Conservation (phyloP, 2,329 filamentous ascomycete species). For the Epichloe festucae region DNA sequence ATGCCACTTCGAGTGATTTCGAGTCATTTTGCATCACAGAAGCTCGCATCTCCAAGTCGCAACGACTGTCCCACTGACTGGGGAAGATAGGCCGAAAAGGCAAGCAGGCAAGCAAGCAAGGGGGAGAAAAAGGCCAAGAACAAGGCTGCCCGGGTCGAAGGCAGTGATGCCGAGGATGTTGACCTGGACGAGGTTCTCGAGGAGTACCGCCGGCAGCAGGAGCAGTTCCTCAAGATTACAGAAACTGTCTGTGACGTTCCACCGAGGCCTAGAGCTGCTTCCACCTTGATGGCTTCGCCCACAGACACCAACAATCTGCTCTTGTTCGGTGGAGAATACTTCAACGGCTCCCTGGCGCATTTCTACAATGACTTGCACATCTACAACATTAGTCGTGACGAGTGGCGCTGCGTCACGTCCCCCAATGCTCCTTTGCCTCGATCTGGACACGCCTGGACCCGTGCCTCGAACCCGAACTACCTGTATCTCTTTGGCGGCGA, state of each 20-base stretch:
- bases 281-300: slow-evolving; percentile 74
- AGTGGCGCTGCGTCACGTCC: slow-evolving; percentile 82
- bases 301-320: slow-evolving; percentile 78
- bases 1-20: neutral
- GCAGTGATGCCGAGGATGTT: slow-evolving; percentile 82
- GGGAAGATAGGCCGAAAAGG: slow-evolving; percentile 41
- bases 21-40: neutral
- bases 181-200: slow-evolving; percentile 89
- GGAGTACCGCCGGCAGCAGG: slow-evolving; percentile 85
- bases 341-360: slow-evolving; percentile 74
- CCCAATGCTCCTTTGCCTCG: slow-evolving; percentile 85
- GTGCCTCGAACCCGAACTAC: slow-evolving; percentile 69
- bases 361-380: slow-evolving; percentile 56
- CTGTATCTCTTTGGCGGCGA: slow-evolving; percentile 94
- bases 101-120: slow-evolving; percentile 72
- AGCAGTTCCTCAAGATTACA: slow-evolving; percentile 86
- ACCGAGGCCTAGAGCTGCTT: slow-evolving; percentile 65
- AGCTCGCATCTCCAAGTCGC: neutral
- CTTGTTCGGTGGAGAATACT: slow-evolving; percentile 90
- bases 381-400: slow-evolving; percentile 68
- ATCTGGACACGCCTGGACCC: slow-evolving; percentile 89
- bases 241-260: slow-evolving; percentile 59
- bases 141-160: slow-evolving; percentile 57
- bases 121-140: slow-evolving; percentile 68
- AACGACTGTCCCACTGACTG: neutral